phyloP scores from a whole-genome alignment of 2,329 filamentous ascomycete species.

The Microcyclosporella mali region DNA sequence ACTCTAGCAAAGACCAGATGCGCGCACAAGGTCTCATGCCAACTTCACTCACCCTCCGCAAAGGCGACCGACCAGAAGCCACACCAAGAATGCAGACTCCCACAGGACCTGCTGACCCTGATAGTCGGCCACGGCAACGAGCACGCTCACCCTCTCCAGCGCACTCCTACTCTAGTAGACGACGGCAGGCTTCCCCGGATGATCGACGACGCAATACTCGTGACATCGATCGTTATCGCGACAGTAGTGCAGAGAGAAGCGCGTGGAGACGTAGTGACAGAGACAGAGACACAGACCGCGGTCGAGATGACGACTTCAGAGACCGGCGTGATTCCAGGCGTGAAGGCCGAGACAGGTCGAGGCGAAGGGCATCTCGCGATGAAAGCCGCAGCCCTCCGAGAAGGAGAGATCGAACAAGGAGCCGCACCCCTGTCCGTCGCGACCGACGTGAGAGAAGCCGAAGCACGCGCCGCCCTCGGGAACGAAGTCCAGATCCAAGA shows the following conservation, averaged over 20 bases:
- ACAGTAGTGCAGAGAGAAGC: slow-evolving; percentile 29
- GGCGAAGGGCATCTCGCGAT: slow-evolving; percentile 23
- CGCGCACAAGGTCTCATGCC: slow-evolving; percentile 28
- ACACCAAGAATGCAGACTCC: slow-evolving; percentile 2
- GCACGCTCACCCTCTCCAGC: slow-evolving; percentile 25
- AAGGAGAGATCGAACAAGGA: slow-evolving; percentile 17
- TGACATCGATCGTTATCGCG: slow-evolving; percentile 21
- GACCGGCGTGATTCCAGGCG: slow-evolving; percentile 2
- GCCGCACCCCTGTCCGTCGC: slow-evolving; percentile 16
- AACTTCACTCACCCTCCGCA: slow-evolving; percentile 28
- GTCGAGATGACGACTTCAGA: slow-evolving; percentile 20
- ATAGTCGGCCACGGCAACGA: slow-evolving; percentile 8
- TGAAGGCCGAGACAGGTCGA: background rate
- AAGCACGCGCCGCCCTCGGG: no score
- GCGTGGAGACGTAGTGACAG: slow-evolving; percentile 29
- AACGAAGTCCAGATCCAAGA: no score
- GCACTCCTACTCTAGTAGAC: slow-evolving; percentile 20
- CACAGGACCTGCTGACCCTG: background rate
- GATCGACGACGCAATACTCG: slow-evolving; percentile 13
- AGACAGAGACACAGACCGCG: slow-evolving; percentile 34
- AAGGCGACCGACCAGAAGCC: slow-evolving; percentile 23
- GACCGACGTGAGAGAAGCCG: slow-evolving; percentile 24
- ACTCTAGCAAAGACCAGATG: slow-evolving; percentile 25
- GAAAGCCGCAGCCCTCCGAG: slow-evolving; percentile 23
- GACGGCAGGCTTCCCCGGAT: slow-evolving; percentile 22